phyloP scores from a whole-genome alignment of 2,329 filamentous ascomycete genomes.

The Ramularia collo-cygni region DNA sequence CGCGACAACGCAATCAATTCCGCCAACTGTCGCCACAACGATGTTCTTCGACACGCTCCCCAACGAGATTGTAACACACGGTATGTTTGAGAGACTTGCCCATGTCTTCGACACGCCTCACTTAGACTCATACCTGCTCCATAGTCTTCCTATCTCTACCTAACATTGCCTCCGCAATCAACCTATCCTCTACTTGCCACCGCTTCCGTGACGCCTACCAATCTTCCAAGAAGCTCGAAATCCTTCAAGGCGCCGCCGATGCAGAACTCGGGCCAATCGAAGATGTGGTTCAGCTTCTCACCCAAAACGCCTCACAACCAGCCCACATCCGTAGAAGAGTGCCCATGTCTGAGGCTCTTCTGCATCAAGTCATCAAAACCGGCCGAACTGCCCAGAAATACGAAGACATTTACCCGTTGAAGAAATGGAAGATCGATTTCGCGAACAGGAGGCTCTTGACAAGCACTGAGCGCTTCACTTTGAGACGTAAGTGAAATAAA shows the following conservation, averaged over 20 bases:
- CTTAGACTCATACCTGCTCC: no score
- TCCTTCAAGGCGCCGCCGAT: constrained; percentile 49
- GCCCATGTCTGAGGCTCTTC: constrained; percentile 48
- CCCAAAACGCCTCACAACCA: constrained; percentile 53
- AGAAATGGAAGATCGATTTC: constrained; percentile 56
- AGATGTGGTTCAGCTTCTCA: constrained; percentile 54
- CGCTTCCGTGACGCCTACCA: constrained; percentile 48
- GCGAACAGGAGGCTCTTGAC: constrained; percentile 49
- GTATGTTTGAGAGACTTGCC: no score
- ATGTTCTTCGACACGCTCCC: constrained; percentile 52
- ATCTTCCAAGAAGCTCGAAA: constrained; percentile 48
- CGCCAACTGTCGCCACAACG: constrained; percentile 19
- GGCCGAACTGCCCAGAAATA: constrained; percentile 52
- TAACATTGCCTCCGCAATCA: constrained; percentile 47
- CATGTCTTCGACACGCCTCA: no score
- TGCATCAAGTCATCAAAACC: constrained; percentile 49
- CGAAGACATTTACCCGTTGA: constrained; percentile 55
- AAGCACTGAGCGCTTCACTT: constrained; percentile 41
- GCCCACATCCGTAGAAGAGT: constrained; percentile 48
- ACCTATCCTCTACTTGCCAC: constrained; percentile 48
- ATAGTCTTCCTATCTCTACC: constrained; percentile 46
- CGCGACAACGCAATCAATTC: background rate
- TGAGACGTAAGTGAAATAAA: no score
- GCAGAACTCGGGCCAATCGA: constrained; percentile 51
- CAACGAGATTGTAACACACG: constrained; percentile 52